Conservation (phyloP, 495 filamentous ascomycete species). For the Aspergillus ostianus region DNA sequence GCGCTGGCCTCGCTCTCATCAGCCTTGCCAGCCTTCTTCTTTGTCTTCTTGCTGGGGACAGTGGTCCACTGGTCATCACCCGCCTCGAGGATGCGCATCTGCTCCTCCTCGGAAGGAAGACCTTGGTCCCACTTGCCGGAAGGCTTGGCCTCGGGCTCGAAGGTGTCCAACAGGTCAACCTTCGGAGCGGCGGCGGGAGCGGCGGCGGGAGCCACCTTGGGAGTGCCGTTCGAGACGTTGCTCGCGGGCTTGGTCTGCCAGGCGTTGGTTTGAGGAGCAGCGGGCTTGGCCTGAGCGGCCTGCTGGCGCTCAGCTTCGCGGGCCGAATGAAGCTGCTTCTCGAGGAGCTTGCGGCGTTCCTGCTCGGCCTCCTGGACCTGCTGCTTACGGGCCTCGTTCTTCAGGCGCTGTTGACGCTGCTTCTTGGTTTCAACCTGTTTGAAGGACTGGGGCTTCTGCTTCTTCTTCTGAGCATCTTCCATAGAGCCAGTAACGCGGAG, state of each 20-base stretch:
- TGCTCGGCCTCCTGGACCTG: conserved; percentile 72
- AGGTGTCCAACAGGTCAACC: conserved; percentile 72
- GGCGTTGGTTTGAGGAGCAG: conserved; percentile 52
- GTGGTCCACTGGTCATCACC: conserved; percentile 70
- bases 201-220: conserved; percentile 22
- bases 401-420: conserved; percentile 81
- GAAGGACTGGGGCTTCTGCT: conserved; percentile 58
- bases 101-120: conserved; percentile 81
- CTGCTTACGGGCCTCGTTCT: conserved; percentile 71
- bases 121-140: conserved; percentile 50
- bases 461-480: conserved; percentile 64
- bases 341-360: conserved; percentile 64
- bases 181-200: conserved; percentile 26
- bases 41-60: conserved; percentile 66
- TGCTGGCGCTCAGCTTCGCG: conserved; percentile 73
- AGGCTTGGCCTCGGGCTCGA: conserved; percentile 51
- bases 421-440: conserved; percentile 76
- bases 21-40: conserved; percentile 47
- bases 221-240: conserved; percentile 27
- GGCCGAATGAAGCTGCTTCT: conserved; percentile 78
- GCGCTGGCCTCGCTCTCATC: conserved; percentile 45
- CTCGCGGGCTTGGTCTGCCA: conserved; percentile 53
- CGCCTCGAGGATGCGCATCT: conserved; percentile 65
- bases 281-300: conserved; percentile 67
- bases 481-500: conserved; percentile 68